Percentiles rank a stretch among this genome's conserved stretches.
These are phyloP conservation scores for Zoysia pacifica DNA, from an alignment of 176 grass and related monocot genomes.

Conservation along the genomic window DNA sequence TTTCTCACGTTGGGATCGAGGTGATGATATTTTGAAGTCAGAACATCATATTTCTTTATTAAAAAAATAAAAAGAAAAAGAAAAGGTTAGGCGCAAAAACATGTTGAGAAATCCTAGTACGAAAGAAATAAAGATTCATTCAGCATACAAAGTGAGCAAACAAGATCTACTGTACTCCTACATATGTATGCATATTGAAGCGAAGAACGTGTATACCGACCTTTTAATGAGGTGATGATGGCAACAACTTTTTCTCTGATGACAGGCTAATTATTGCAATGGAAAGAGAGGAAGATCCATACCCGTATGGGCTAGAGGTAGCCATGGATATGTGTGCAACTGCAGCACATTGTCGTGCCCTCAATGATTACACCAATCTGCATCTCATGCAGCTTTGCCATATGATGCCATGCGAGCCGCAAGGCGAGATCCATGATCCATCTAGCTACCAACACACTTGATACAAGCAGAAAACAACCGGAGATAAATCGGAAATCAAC, in stretches of 20 bases:
- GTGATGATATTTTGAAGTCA: not conserved
- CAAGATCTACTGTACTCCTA: not conserved
- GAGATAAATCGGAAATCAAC: not conserved
- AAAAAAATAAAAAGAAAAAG: not conserved
- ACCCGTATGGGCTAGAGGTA: not conserved
- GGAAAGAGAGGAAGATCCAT: slow-evolving; percentile 16
- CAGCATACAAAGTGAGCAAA: not conserved
- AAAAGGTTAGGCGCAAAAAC: not conserved
- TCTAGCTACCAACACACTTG: not conserved
- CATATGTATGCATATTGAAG: slow-evolving; percentile 11
- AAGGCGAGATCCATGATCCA: slow-evolving; percentile 5
- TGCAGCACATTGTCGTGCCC: slow-evolving; percentile 30
- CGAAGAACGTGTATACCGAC: not conserved
- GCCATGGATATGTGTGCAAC: slow-evolving; percentile 43
- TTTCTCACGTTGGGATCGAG: not conserved
- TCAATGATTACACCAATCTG: slow-evolving; percentile 68
- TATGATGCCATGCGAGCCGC: slow-evolving; percentile 6
- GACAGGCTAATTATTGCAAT: slow-evolving; percentile 46
- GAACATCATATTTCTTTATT: not conserved
- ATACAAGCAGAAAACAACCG: not conserved
- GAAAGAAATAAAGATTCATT: not conserved
- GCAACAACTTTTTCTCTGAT: slow-evolving; percentile 38
- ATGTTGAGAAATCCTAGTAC: not conserved
- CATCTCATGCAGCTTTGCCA: slow-evolving; percentile 53
- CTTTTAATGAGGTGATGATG: slow-evolving; percentile 35